Evolutionary conservation across 2,329 filamentous ascomycete species (phyloP).

Genomic region (Sporothrix pseudoabietina): DNA sequence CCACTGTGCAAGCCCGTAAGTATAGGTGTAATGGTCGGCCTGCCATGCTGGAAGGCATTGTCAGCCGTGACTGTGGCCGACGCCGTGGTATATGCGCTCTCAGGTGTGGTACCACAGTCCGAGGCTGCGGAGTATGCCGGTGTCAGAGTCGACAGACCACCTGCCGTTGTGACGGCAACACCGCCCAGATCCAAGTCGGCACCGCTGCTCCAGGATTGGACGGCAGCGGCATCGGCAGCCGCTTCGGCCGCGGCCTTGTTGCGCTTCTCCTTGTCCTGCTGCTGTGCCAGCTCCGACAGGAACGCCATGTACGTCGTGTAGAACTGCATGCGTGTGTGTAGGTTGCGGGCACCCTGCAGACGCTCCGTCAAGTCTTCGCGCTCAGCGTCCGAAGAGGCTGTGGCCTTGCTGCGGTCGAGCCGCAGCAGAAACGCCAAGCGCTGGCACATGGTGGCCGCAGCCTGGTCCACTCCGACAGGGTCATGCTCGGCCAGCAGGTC

Average conservation of each 20-base stretch:
- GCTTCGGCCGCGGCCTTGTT: not conserved
- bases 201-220: not conserved
- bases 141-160: not conserved
- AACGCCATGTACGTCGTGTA: conserved; percentile 29
- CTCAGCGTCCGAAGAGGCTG: not conserved
- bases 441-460: not conserved
- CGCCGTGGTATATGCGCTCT: not conserved
- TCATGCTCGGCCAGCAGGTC: conserved; percentile 28
- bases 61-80: not conserved
- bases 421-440: conserved; percentile 21
- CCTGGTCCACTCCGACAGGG: not conserved
- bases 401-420: not conserved
- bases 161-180: not conserved
- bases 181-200: not conserved
- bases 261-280: not conserved
- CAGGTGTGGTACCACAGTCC: not conserved
- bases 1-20: not conserved
- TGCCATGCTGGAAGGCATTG: not conserved
- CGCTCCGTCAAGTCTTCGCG: conserved; percentile 25
- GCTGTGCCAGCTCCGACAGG: conserved; percentile 25
- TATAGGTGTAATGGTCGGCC: not conserved
- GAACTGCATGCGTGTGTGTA: conserved; percentile 29
- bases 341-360: conserved; percentile 28
- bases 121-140: not conserved
- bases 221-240: not conserved